These are phyloP conservation scores for Eragrostis tef DNA, from an alignment of 202 grass and related monocot genomes.

Conservation along the genomic window DNA sequence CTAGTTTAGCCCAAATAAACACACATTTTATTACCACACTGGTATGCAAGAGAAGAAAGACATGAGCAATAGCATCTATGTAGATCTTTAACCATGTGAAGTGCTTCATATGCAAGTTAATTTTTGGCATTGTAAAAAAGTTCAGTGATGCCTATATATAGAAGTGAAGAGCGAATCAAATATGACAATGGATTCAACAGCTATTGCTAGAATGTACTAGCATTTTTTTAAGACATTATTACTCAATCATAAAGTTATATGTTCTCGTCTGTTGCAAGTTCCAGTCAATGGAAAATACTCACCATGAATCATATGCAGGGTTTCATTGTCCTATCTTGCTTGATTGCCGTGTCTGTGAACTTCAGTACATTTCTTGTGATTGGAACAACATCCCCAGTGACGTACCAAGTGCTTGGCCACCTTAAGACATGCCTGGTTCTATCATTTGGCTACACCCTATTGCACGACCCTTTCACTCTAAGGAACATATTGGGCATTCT, in stretches of 20 bases:
- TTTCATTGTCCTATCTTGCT: conserved; percentile 92
- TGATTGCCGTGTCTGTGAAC: conserved; percentile 98
- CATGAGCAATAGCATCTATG: background rate
- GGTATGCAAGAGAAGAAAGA: background rate
- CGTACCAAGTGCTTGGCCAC: conserved; percentile 98
- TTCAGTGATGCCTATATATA: conserved; percentile 5
- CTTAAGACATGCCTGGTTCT: conserved; percentile 97
- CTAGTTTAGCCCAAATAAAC: background rate
- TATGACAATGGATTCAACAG: conserved; percentile 19
- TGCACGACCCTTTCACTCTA: conserved; percentile 83
- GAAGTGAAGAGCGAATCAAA: conserved; percentile 37
- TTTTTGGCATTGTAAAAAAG: conserved; percentile 29
- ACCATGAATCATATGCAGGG: conserved; percentile 62
- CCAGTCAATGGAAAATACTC: no score
- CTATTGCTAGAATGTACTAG: conserved; percentile 34
- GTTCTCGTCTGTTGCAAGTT: no score
- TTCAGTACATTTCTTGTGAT: conserved; percentile 99
- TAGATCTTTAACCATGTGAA: conserved; percentile 18
- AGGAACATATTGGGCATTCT: conserved; percentile 93
- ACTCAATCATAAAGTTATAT: background rate
- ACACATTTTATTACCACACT: background rate
- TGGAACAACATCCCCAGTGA: conserved; percentile 96
- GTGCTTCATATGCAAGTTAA: conserved; percentile 3
- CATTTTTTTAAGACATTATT: conserved; percentile 35
- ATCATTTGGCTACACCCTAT: conserved; percentile 86